These are phyloP conservation scores for Cadophora sp. DNA, from an alignment of 2,329 filamentous ascomycete species.

Conservation along the genomic window DNA sequence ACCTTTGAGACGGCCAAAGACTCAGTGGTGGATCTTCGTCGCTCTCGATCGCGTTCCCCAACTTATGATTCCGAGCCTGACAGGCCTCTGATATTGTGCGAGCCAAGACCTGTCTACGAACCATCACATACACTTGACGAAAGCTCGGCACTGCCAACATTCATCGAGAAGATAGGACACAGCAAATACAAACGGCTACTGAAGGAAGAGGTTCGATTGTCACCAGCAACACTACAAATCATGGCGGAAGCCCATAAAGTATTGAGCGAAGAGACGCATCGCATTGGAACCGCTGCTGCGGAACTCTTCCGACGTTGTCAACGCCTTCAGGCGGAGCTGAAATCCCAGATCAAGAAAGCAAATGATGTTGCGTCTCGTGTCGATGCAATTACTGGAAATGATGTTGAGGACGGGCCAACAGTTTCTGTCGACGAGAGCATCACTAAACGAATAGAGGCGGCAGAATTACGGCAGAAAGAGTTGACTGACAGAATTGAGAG, in stretches of 20 bases:
- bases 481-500: conserved; percentile 66
- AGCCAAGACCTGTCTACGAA: conserved; percentile 71
- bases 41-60: conserved; percentile 52
- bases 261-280: conserved; percentile 72
- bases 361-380: conserved; percentile 70
- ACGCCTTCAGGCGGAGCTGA: conserved; percentile 70
- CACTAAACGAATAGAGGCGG: conserved; percentile 58
- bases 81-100: conserved; percentile 59
- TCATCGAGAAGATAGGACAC: conserved; percentile 63
- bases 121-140: conserved; percentile 66
- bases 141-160: conserved; percentile 59
- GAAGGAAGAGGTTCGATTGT: conserved; percentile 72
- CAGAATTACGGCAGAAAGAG: conserved; percentile 60
- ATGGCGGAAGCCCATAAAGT: conserved; percentile 77
- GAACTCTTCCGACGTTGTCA: conserved; percentile 77
- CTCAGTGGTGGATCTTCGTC: conserved; percentile 53
- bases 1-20: conserved; percentile 63
- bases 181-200: conserved; percentile 66
- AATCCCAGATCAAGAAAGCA: conserved; percentile 70
- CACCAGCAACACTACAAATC: conserved; percentile 72
- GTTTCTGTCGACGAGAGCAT: conserved; percentile 60
- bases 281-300: conserved; percentile 71
- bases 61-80: conserved; percentile 51
- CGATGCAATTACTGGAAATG: conserved; percentile 68
- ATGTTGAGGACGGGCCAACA: conserved; percentile 58